Base-by-base conservation (phyloP, 2,329 filamentous ascomycete species). In the Aureobasidium sp. region DNA sequence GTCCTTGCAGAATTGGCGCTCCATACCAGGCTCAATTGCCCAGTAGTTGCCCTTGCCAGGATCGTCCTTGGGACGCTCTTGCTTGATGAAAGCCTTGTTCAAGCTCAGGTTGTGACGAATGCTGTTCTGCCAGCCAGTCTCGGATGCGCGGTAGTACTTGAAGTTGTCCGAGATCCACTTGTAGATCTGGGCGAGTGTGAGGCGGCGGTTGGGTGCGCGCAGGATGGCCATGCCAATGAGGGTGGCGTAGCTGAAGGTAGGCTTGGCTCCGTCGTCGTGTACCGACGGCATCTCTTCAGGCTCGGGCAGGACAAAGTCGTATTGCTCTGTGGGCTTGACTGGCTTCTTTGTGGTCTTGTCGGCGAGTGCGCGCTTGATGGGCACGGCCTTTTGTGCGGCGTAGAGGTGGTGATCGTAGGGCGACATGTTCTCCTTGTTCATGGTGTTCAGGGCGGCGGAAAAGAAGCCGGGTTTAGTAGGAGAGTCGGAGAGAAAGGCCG, bases 1-100 rank as follows among this genome's bases (percentile, higher is more conserved):
- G 65, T 72, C 72, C 79, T 93, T 96, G 71, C 95, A 89, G 73
- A 96, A 97, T 66, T 91, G 86, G 64, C 85, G 83, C 77, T 97
- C 94, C 77, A 90, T 90, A 21, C 93, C 93, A n/a, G 86, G 82
- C 70, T 92, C 86, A 69, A 99, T 96, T 47, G 86, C 85, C 94
- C 94, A 97, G 77, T 97, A 97, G 75, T 96, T 93, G 47, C 94
- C 94, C 76, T 97, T 97, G 69, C 94, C 94, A 3, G 93, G 92
- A 70, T 97, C 94, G 71, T 97, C 92, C 79, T 97, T 97, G 62
- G 92, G 91, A 63, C 94, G 85, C 74, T 97, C 92, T 71, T 96
- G 89, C 77, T 97, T 97, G 72, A 92, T 86, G 71, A 97, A 97
- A 50, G 90, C 90, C 77, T 97, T 97, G 81, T 97, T 96, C 48